Base-by-base conservation (phyloP, 176 grass and related monocot species). In the Triticum turgidum region DNA sequence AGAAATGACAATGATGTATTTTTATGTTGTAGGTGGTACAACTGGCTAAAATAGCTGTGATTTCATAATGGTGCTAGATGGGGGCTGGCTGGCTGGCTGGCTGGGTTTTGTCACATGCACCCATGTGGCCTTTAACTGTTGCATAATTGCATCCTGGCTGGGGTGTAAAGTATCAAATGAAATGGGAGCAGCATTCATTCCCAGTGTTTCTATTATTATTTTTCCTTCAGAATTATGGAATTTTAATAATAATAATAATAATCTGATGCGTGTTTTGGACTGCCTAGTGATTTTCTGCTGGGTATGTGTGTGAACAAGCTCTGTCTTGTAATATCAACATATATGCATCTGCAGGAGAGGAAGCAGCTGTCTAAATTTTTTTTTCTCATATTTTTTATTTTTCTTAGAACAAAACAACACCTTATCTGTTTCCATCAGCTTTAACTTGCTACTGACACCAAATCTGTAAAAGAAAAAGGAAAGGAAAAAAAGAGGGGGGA, bases 121-220 rank as follows among this genome's bases (percentile, higher is more conserved):
- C 83, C 25, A 84, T 65, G 83, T 77, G 72, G 59, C 3, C 25
- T 65, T 10, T 51, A 77, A 20, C 47, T 77, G 27, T 77, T 77
- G 32, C 27, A 35, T 45, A 84, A 61, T 84, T 27, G 22, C 52
- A 61, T 38, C 32, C 20, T 51, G 41, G 30, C 32, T 51, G 71
- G 71, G 51, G 4, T 75, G 52, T 74, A 62, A 18, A 44, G 54
- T 42, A 41, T 51, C 82, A 22, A 45, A 54, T 52, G 44, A 47
- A 45, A 54, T 52, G 44, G 12, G 58, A 25, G 35, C 58, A 47
- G 42, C 72, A 35, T 30, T 84, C 27, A 76, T 51, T 21, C 5
- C 72, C 41, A 75, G 41, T 29, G 41, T 30, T 54, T 54, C 14
- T 54, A 15, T 54, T 54, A 18, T 54, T 18, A 2, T 54, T 18